phyloP scores from a whole-genome alignment of 1,284 basidiomycete species.

The Rhodotorula sp. region DNA sequence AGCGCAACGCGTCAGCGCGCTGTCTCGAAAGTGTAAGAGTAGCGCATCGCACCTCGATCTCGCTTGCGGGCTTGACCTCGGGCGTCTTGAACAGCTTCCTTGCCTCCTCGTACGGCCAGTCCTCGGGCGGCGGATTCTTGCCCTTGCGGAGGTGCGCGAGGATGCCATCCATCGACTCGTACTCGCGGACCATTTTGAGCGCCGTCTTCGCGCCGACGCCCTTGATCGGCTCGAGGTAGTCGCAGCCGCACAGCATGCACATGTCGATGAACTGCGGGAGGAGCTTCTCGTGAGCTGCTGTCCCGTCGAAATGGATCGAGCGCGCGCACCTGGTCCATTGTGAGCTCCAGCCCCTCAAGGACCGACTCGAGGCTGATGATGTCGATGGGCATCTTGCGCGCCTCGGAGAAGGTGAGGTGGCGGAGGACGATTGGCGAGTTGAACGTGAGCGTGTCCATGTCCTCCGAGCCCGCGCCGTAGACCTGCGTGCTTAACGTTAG shows the following conservation, averaged over 20 bases:
- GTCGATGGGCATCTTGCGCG: slow-evolving; percentile 95
- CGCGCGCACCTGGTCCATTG: slow-evolving; percentile 73
- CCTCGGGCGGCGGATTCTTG: slow-evolving; percentile 64
- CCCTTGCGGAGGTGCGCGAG: slow-evolving; percentile 66
- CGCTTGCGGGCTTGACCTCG: slow-evolving; percentile 79
- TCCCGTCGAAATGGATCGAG: not conserved
- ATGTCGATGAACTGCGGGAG: slow-evolving; percentile 83
- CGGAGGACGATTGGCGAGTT: slow-evolving; percentile 86
- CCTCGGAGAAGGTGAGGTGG: slow-evolving; percentile 98
- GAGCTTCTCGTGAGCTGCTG: slow-evolving; percentile 5
- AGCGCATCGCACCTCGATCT: slow-evolving; percentile 70
- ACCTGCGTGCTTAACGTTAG: slow-evolving; percentile 59
- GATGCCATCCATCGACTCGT: slow-evolving; percentile 77
- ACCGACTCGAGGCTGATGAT: slow-evolving; percentile 84
- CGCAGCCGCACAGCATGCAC: slow-evolving; percentile 95
- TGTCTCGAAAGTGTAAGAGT: not conserved
- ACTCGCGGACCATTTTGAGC: slow-evolving; percentile 85
- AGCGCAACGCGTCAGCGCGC: too few relatives aligned
- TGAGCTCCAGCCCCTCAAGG: slow-evolving; percentile 85
- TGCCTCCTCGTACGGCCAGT: slow-evolving; percentile 96
- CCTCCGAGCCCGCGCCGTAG: slow-evolving; percentile 95
- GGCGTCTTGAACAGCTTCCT: slow-evolving; percentile 86
- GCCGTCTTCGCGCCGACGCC: slow-evolving; percentile 96
- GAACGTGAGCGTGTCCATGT: slow-evolving; percentile 99
- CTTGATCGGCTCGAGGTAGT: slow-evolving; percentile 95